Percentiles rank a stretch among this genome's conserved stretches.
Evolutionary conservation across 768 basidiomycete species (phyloP).

Genomic region (Lenzites betulinus): DNA sequence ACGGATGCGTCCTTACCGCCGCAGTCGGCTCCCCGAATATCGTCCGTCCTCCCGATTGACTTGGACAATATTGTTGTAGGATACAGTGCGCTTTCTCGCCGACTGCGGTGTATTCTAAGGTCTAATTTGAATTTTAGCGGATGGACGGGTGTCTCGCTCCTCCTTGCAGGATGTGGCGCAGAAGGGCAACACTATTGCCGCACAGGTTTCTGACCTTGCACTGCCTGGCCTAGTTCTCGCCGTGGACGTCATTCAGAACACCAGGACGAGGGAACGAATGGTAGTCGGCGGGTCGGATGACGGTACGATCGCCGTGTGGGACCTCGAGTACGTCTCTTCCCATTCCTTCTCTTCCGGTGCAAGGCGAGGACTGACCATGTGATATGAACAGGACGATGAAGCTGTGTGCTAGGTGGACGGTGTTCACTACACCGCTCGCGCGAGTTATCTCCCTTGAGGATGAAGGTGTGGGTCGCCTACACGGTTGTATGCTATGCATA

Average conservation of each 20-base stretch:
- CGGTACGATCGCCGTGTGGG: conserved; percentile 78
- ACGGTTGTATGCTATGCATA: conserved; percentile 70
- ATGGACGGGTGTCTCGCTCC: conserved; percentile 32
- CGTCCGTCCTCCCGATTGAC: conserved; percentile 49
- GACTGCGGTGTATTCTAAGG: background rate
- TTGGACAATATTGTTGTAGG: conserved; percentile 62
- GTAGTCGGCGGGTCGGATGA: conserved; percentile 78
- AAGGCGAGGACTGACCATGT: background rate
- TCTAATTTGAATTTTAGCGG: conserved; percentile 22
- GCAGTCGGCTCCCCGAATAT: conserved; percentile 13
- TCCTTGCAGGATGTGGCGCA: conserved; percentile 28
- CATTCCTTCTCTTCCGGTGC: background rate
- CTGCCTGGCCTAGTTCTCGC: conserved; percentile 50
- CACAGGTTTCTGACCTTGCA: conserved; percentile 46
- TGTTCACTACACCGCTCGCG: conserved; percentile 68
- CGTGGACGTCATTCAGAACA: conserved; percentile 59
- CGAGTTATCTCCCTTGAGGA: conserved; percentile 58
- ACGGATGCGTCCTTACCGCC: conserved; percentile 7
- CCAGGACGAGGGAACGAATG: conserved; percentile 58
- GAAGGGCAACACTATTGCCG: conserved; percentile 13
- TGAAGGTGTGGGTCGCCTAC: conserved; percentile 55
- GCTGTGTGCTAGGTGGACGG: conserved; percentile 68
- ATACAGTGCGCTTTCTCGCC: conserved; percentile 20
- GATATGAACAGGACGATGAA: conserved; percentile 53
- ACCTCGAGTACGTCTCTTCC: conserved; percentile 49